Evolutionary conservation across 495 filamentous ascomycete species (phyloP).

Genomic region (Aspergillus mulundensis): DNA sequence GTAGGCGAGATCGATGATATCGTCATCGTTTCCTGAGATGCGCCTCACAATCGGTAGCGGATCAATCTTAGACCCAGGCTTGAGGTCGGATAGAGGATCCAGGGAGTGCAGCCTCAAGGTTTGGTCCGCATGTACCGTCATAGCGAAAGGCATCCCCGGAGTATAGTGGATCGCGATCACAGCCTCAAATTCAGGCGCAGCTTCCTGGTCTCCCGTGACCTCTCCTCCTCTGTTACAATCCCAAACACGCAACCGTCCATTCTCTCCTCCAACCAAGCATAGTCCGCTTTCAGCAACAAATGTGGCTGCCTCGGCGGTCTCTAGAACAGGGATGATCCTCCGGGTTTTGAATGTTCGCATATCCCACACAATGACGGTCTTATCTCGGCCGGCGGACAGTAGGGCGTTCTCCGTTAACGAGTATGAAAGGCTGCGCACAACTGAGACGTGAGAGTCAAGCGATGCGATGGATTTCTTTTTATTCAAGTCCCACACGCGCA

Average conservation of each 20-base stretch:
- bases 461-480: slow-evolving; percentile 73
- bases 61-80: slow-evolving; percentile 34
- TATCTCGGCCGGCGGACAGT: slow-evolving; percentile 88
- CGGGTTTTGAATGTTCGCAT: slow-evolving; percentile 76
- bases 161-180: slow-evolving; percentile 70
- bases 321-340: slow-evolving; percentile 77
- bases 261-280: slow-evolving; percentile 82
- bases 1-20: slow-evolving; percentile 90
- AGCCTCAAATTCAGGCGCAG: slow-evolving; percentile 66
- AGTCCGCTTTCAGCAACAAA: slow-evolving; percentile 67
- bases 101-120: slow-evolving; percentile 72
- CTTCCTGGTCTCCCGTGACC: slow-evolving; percentile 66
- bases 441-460: slow-evolving; percentile 88
- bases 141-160: slow-evolving; percentile 56
- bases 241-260: slow-evolving; percentile 80
- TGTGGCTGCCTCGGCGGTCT: slow-evolving; percentile 77
- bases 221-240: slow-evolving; percentile 69
- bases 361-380: slow-evolving; percentile 91
- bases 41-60: slow-evolving; percentile 57
- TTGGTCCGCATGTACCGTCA: slow-evolving; percentile 87
- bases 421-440: slow-evolving; percentile 81
- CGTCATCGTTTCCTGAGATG: slow-evolving; percentile 94
- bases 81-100: slow-evolving; percentile 33
- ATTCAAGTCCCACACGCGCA: slow-evolving; percentile 86
- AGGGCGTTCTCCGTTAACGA: slow-evolving; percentile 68